Base-by-base conservation (phyloP, 2,329 filamentous ascomycete species). In the Colletotrichum sp. region DNA sequence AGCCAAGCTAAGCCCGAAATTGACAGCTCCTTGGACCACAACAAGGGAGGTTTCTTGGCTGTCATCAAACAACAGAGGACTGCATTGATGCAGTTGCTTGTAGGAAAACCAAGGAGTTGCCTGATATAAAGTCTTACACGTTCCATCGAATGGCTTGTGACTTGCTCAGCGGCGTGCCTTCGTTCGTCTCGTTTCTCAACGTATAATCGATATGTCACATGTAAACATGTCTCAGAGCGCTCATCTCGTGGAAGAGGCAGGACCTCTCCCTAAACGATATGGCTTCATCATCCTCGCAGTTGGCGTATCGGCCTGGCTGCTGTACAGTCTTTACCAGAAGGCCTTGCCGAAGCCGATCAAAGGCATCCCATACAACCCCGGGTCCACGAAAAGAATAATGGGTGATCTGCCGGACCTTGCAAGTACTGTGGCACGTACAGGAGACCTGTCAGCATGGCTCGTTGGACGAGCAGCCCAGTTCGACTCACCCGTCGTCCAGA, bases 401-500 rank as follows among this genome's bases (percentile, higher is more conserved):
- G 74, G 71, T 4, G 67, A 71, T 55, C 26, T 76, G 0, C 63
- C 73, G 2, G 64, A 65, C 5, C 48, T 75, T 9, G 64, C 36
- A 3, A 30, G 63, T 7, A 52, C 60, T 1, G 36, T 67, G 32
- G 16, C 43, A 4, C 18, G 24, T 12, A 57, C 55, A 9, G 69
- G 61, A 12, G 69, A 67, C 18, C 6, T 75, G 9, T 55, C 64
- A 5, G 24, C 34, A 24, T 83, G 81, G 81, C 65, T 82, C 16
- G 79, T 78, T 76, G 75, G 52, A 28, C 81, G 81, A 39, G 79
- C 80, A 6, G 74, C 74, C 21, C 60, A 72, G n/a, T 81, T 80
- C 76, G 69, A 77, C 5, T 71, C 81, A 0, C 81, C 83, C 7
- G 71, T 86, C 14, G 78, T 79, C 9, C 85, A 86, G 61, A 64